Conservation (phyloP, 2,329 filamentous ascomycete genomes). For the Penicillium capsulatum region DNA sequence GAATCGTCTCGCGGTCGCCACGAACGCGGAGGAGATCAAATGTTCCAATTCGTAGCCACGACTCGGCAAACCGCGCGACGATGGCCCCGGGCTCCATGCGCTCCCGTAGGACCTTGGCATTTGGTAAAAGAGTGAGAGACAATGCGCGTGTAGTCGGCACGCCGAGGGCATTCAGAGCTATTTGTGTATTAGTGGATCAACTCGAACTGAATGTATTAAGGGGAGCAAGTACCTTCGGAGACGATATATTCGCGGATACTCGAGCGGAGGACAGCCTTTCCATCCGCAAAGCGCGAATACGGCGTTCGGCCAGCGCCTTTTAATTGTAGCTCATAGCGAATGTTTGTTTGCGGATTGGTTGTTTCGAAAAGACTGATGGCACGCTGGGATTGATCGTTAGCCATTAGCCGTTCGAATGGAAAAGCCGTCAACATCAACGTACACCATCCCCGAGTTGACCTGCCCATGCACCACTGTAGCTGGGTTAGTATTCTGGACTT, state of each 20-base stretch:
- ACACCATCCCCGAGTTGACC: slow-evolving; percentile 88
- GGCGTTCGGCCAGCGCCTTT: slow-evolving; percentile 93
- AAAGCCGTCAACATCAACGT: slow-evolving; percentile 11
- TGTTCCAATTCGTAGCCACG: slow-evolving; percentile 88
- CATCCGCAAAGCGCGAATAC: slow-evolving; percentile 94
- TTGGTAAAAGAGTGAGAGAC: slow-evolving; percentile 71
- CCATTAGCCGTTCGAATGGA: not conserved
- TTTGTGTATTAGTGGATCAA: slow-evolving; percentile 1
- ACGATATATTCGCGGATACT: slow-evolving; percentile 94
- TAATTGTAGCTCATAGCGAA: slow-evolving; percentile 82
- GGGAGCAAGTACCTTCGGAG: slow-evolving; percentile 66
- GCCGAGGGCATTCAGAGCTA: slow-evolving; percentile 68
- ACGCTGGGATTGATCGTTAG: slow-evolving; percentile 43
- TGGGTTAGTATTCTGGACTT: slow-evolving; percentile 33
- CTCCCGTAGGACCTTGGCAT: slow-evolving; percentile 71
- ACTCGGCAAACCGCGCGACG: slow-evolving; percentile 84
- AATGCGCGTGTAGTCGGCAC: slow-evolving; percentile 86
- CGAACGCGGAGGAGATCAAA: slow-evolving; percentile 87
- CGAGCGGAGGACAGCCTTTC: slow-evolving; percentile 85
- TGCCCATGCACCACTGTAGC: slow-evolving; percentile 73
- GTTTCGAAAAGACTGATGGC: slow-evolving; percentile 93
- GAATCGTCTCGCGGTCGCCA: slow-evolving; percentile 69
- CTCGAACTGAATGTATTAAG: no score
- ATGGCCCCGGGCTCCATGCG: slow-evolving; percentile 84
- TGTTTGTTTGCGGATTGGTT: slow-evolving; percentile 67